Conservation (phyloP, 169 alveolate species). For the Plasmodium sp. region DNA sequence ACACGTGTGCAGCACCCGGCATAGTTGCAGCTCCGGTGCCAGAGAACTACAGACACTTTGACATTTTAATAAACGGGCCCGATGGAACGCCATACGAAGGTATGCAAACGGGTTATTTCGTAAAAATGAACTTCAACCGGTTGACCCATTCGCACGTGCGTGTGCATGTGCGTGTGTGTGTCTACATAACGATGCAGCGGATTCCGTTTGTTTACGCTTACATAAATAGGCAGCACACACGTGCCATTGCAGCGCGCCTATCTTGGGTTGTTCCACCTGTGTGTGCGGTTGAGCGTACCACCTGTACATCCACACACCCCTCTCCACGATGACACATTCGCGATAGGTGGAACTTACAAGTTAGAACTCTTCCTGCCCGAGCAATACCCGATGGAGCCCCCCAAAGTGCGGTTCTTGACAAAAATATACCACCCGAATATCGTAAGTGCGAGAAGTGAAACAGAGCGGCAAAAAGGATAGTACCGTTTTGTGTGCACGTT, state of each 20-base stretch:
- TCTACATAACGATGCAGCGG: neutral
- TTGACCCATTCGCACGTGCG: neutral
- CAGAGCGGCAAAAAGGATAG: conserved; percentile 5
- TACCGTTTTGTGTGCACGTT: conserved; percentile 1
- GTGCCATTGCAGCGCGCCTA: neutral
- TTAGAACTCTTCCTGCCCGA: conserved; percentile 97
- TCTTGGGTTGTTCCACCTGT: neutral
- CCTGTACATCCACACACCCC: neutral
- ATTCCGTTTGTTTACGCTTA: neutral
- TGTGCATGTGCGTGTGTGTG: neutral
- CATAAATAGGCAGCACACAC: neutral
- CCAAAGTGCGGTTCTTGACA: conserved; percentile 97
- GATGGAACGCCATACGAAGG: conserved; percentile 98
- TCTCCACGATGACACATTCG: neutral
- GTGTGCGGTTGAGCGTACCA: neutral
- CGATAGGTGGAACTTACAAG: conserved; percentile 93
- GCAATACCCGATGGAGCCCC: conserved; percentile 99
- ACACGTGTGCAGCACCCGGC: conserved; percentile 92
- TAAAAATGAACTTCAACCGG: neutral
- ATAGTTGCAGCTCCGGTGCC: conserved; percentile 95
- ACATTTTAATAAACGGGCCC: conserved; percentile 96
- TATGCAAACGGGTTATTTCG: conserved; percentile 7
- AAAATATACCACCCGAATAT: conserved; percentile 99
- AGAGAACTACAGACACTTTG: conserved; percentile 95
- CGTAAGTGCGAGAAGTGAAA: conserved; percentile 75